Conservation (phyloP, 108 stramenopile genomes). For the Nannochloropsis oceanica region DNA sequence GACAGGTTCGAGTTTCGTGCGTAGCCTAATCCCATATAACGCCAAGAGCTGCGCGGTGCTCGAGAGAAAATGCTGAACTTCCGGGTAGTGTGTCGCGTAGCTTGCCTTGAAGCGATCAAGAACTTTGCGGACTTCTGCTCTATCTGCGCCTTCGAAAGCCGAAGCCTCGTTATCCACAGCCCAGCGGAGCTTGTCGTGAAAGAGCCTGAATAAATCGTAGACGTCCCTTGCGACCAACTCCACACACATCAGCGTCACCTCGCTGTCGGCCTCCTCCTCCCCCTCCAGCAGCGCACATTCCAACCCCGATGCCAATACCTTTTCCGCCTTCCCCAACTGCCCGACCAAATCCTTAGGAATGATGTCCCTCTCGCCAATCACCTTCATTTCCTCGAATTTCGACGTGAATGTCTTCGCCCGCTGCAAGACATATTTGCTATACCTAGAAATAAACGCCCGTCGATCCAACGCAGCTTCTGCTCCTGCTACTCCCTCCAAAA, state of each 20-base stretch:
- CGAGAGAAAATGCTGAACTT: background rate
- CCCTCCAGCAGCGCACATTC: background rate
- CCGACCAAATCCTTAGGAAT: background rate
- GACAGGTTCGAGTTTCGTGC: background rate
- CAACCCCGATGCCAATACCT: background rate
- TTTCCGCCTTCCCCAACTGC: background rate
- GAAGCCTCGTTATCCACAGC: background rate
- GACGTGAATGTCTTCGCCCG: constrained; percentile 25
- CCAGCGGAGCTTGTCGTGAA: background rate
- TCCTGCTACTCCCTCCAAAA: background rate
- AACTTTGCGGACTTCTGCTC: background rate
- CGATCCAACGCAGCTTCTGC: background rate
- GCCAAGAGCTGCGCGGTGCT: background rate
- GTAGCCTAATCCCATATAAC: background rate
- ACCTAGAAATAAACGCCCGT: constrained; percentile 20
- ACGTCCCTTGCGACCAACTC: background rate
- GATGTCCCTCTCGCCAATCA: background rate
- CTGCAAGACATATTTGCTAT: constrained; percentile 37
- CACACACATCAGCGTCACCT: background rate
- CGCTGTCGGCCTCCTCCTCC: background rate
- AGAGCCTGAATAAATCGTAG: background rate
- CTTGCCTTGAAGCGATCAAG: background rate
- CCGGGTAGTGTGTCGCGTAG: background rate
- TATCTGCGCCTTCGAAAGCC: background rate
- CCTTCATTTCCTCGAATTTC: constrained; percentile 32